A percentile compares a stretch with the other conserved stretches of the same genome.
These are phyloP conservation scores for Monosporascus cannonballus DNA, from an alignment of 2,329 filamentous ascomycete species.

Conservation along the genomic window DNA sequence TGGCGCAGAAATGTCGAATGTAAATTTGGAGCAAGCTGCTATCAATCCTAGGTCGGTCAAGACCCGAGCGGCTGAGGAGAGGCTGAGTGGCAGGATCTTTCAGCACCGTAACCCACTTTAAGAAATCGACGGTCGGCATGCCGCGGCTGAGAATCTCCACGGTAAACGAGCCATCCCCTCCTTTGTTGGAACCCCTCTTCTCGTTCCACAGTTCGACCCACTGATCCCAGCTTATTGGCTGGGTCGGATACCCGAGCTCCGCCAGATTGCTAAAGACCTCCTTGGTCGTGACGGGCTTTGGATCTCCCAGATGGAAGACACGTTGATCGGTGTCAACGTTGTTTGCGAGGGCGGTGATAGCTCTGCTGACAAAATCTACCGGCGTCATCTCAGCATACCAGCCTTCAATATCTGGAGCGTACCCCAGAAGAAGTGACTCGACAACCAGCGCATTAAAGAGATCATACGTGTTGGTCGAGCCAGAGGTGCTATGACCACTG, in stretches of 20 bases:
- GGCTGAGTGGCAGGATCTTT: slow-evolving; percentile 64
- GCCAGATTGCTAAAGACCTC: slow-evolving; percentile 58
- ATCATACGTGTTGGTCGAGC: slow-evolving; percentile 74
- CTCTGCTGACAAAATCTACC: slow-evolving; percentile 72
- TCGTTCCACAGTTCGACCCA: slow-evolving; percentile 72
- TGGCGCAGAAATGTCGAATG: slow-evolving; percentile 71
- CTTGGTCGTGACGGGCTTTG: slow-evolving; percentile 60
- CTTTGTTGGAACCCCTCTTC: slow-evolving; percentile 57
- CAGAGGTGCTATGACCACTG: slow-evolving; percentile 68
- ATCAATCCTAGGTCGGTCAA: slow-evolving; percentile 65
- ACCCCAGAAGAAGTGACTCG: slow-evolving; percentile 68
- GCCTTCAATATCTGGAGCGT: slow-evolving; percentile 62
- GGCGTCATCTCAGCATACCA: slow-evolving; percentile 83
- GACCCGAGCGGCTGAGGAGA: slow-evolving; percentile 41
- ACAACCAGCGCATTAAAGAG: slow-evolving; percentile 70
- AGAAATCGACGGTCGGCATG: slow-evolving; percentile 69
- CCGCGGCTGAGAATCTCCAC: slow-evolving; percentile 74
- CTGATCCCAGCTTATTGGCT: slow-evolving; percentile 61
- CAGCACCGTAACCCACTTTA: slow-evolving; percentile 66
- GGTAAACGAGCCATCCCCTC: slow-evolving; percentile 67
- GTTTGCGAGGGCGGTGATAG: slow-evolving; percentile 64
- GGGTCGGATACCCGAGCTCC: slow-evolving; percentile 64
- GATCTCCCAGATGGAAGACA: slow-evolving; percentile 70
- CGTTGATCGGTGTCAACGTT: slow-evolving; percentile 55
- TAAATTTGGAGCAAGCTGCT: slow-evolving; percentile 68